phyloP scores from a whole-genome alignment of 2,329 filamentous ascomycete species.

The Apiospora sp. region DNA sequence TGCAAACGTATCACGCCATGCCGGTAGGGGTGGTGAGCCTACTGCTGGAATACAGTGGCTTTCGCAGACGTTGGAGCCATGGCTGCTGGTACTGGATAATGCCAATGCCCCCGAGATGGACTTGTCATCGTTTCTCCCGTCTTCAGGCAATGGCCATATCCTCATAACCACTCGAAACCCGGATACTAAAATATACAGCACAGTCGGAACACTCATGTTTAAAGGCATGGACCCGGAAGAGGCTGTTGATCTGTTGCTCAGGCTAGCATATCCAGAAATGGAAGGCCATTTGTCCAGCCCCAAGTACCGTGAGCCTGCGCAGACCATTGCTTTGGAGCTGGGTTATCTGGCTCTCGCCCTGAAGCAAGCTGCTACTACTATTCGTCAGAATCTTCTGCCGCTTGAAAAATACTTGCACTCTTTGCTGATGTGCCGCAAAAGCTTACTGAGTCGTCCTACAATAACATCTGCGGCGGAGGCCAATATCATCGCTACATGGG shows the following conservation, averaged over 20 bases:
- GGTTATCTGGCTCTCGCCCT: slow-evolving; percentile 29
- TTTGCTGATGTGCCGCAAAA: slow-evolving; percentile 28
- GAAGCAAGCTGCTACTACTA: slow-evolving; percentile 30
- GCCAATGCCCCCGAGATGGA: slow-evolving; percentile 29
- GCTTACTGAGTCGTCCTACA: slow-evolving; percentile 27
- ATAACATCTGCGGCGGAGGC: slow-evolving; percentile 28
- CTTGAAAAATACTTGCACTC: slow-evolving; percentile 27
- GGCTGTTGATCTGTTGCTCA: slow-evolving; percentile 17
- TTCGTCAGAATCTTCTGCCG: slow-evolving; percentile 28
- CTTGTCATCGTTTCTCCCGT: slow-evolving; percentile 27
- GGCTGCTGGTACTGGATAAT: slow-evolving; percentile 30
- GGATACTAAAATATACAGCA: slow-evolving; percentile 28
- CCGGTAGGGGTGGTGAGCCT: slow-evolving; percentile 28
- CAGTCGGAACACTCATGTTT: slow-evolving; percentile 27
- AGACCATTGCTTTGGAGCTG: slow-evolving; percentile 28
- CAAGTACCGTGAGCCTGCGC: slow-evolving; percentile 24
- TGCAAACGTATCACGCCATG: slow-evolving; percentile 4
- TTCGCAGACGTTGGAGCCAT: slow-evolving; percentile 26
- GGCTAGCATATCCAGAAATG: neutral
- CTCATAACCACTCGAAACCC: slow-evolving; percentile 30
- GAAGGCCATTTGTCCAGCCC: neutral
- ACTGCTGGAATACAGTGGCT: slow-evolving; percentile 29
- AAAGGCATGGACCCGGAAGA: slow-evolving; percentile 30
- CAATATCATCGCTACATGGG: slow-evolving; percentile 39
- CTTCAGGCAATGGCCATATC: slow-evolving; percentile 26